Conservation (phyloP, 176 grass and related monocot species). For the Triticum aestivum region DNA sequence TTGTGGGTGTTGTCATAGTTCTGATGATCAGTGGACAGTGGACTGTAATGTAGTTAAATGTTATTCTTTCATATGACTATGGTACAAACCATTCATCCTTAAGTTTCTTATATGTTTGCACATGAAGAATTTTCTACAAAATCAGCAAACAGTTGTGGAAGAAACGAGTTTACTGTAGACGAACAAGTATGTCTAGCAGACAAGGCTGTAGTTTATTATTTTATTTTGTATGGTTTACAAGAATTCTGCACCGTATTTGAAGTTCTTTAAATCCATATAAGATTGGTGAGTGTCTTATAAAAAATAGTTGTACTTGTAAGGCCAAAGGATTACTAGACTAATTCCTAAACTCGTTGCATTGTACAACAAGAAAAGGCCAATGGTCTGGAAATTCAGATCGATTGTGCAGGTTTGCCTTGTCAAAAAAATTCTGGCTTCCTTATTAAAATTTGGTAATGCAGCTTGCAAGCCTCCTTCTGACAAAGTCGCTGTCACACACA, state of each 20-base stretch:
- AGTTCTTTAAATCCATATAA: neutral
- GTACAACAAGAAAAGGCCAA: neutral
- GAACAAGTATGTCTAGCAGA: neutral
- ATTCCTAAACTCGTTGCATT: slow-evolving; percentile 4
- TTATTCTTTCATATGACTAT: neutral
- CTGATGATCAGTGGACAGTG: neutral
- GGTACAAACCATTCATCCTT: neutral
- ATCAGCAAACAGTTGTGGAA: neutral
- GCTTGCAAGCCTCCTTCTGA: slow-evolving; percentile 11
- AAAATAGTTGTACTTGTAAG: neutral
- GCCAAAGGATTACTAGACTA: neutral
- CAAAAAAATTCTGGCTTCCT: neutral
- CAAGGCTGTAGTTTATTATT: neutral
- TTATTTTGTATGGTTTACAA: neutral
- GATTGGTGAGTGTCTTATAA: neutral
- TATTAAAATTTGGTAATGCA: neutral
- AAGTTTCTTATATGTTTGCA: neutral
- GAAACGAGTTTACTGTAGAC: neutral
- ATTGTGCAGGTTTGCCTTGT: neutral
- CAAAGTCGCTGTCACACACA: slow-evolving; percentile 3
- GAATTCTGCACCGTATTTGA: neutral
- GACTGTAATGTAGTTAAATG: neutral
- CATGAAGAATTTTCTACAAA: slow-evolving; percentile 10
- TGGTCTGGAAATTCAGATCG: neutral
- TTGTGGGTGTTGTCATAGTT: slow-evolving; percentile 11